Evolutionary conservation across 179 eudicot genomes (phyloP).

Genomic region (Spinacia oleracea): DNA sequence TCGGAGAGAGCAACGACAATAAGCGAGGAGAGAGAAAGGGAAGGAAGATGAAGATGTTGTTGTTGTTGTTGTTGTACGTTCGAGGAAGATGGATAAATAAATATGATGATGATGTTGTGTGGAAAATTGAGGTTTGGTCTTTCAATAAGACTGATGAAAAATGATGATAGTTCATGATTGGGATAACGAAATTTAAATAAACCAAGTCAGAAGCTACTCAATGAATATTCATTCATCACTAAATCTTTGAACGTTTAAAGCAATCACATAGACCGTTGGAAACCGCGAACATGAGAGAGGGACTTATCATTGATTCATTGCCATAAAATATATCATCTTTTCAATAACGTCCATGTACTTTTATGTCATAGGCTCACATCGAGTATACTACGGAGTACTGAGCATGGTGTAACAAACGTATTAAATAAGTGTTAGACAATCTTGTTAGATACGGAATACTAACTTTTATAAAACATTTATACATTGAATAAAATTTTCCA

Average conservation of each 20-base stretch:
- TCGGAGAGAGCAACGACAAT: not conserved
- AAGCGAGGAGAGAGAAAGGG: not conserved
- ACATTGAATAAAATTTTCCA: too few species aligned
- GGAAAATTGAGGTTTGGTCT: constrained; percentile 48
- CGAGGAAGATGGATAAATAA: too few species aligned
- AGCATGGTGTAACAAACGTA: too few species aligned
- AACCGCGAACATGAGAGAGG: not conserved
- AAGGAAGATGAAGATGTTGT: constrained; percentile 31
- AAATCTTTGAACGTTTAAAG: constrained; percentile 5
- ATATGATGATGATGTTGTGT: constrained; percentile 33
- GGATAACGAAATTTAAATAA: constrained; percentile 22
- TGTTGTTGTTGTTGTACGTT: constrained; percentile 30
- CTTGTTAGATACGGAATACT: too few species aligned
- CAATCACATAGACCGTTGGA: not conserved
- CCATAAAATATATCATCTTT: too few species aligned
- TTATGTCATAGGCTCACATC: too few species aligned
- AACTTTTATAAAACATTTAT: too few species aligned
- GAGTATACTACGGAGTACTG: too few species aligned
- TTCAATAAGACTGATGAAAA: constrained; percentile 29
- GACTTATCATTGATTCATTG: not conserved
- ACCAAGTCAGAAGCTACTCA: too few species aligned
- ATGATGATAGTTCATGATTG: constrained; percentile 41
- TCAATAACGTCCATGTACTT: too few species aligned
- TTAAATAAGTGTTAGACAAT: too few species aligned
- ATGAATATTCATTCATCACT: not conserved